Evolutionary conservation across 805 yeast genomes (phyloP).

Genomic region (Myxozyma udenii): DNA sequence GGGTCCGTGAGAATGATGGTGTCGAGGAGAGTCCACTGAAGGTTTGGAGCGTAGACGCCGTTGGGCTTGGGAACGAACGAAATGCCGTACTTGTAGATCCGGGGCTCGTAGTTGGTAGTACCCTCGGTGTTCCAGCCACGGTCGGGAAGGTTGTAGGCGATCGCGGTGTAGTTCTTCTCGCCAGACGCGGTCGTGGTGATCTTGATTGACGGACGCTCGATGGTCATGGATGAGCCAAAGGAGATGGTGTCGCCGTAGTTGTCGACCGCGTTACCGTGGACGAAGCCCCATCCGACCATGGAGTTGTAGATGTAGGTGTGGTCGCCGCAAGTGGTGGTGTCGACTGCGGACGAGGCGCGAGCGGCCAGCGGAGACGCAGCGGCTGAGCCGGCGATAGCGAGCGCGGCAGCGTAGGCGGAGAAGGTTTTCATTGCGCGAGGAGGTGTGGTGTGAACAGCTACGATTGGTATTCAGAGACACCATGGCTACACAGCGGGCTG

Average conservation of each 20-base stretch:
- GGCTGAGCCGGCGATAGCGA: slow-evolving; percentile 1
- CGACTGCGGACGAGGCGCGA: slow-evolving; percentile 7
- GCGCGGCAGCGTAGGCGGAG: too few species aligned
- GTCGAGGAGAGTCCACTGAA: slow-evolving; percentile 19
- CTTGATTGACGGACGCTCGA: slow-evolving; percentile 25
- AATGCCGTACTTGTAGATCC: slow-evolving; percentile 18
- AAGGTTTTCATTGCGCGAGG: too few species aligned
- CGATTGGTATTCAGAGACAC: too few species aligned
- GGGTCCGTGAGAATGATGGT: slow-evolving; percentile 25
- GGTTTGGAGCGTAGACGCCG: slow-evolving; percentile 14
- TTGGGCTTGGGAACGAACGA: slow-evolving; percentile 12
- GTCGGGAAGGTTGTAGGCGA: slow-evolving; percentile 24
- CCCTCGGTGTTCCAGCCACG: slow-evolving; percentile 29
- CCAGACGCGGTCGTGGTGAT: slow-evolving; percentile 9
- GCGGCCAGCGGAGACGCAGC: slow-evolving; percentile 3
- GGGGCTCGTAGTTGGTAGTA: slow-evolving; percentile 23
- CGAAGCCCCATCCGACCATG: slow-evolving; percentile 23
- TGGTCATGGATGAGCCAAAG: slow-evolving; percentile 18
- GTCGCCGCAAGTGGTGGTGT: slow-evolving; percentile 11
- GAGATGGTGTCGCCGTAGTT: slow-evolving; percentile 27
- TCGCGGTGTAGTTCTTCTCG: slow-evolving; percentile 13
- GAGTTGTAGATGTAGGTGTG: slow-evolving; percentile 18
- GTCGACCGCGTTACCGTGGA: slow-evolving; percentile 21
- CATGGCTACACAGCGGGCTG: too few species aligned
- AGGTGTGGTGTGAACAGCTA: too few species aligned